These are phyloP conservation scores for Ormosia emarginata DNA, from an alignment of 306 rosid genomes.

Conservation along the genomic window DNA sequence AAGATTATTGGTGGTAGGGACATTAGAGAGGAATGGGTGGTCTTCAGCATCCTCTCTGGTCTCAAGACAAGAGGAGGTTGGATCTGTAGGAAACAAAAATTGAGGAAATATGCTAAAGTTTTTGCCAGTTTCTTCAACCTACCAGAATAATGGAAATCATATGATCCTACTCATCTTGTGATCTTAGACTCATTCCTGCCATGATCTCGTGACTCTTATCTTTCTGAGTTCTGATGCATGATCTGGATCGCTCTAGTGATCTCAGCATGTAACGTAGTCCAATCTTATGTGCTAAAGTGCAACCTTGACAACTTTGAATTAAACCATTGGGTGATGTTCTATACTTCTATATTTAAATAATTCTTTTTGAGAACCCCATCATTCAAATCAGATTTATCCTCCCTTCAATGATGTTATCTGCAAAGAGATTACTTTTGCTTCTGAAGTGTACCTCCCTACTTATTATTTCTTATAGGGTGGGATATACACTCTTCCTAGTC, in stretches of 20 bases:
- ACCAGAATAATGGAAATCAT: background rate
- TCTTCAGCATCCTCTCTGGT: background rate
- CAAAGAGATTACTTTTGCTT: constrained; percentile 12
- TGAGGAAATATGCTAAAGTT: background rate
- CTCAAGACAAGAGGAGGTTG: background rate
- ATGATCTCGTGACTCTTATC: background rate
- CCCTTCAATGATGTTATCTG: background rate
- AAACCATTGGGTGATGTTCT: background rate
- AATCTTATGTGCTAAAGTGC: background rate
- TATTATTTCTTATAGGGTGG: constrained; percentile 62
- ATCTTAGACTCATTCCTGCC: constrained; percentile 4
- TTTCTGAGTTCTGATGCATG: background rate
- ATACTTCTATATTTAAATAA: background rate
- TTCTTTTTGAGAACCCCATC: background rate
- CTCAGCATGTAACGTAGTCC: background rate
- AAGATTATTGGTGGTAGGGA: background rate
- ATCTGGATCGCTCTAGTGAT: background rate
- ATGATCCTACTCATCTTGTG: background rate
- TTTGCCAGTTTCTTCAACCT: background rate
- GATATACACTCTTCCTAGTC: constrained; percentile 87
- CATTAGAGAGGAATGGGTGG: background rate
- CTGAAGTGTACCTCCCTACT: background rate
- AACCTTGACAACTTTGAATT: background rate
- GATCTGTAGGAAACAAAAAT: background rate
- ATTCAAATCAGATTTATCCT: constrained; percentile 11